Evolutionary conservation across 2,329 filamentous ascomycete species (phyloP).

Genomic region (Xylaria polymorpha): DNA sequence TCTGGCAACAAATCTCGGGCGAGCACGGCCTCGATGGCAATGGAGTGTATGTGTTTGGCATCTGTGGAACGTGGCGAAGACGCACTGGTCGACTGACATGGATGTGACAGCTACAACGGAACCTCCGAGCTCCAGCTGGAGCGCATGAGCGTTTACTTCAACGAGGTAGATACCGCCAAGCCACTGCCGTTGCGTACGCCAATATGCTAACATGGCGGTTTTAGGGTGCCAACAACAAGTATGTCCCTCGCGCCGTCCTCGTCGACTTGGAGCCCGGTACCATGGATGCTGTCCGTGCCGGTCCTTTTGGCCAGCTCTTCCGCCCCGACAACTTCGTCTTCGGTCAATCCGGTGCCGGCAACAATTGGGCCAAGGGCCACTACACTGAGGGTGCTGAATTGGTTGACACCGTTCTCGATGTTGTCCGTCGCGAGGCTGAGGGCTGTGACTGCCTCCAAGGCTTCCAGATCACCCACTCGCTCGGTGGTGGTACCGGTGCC

Average conservation of each 20-base stretch:
- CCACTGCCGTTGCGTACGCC: neutral
- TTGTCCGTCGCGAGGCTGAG: conserved; percentile 98
- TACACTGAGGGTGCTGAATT: conserved; percentile 99
- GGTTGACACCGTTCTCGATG: conserved; percentile 97
- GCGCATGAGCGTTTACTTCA: conserved; percentile 99
- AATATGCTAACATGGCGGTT: conserved; percentile 22
- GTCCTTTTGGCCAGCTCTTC: conserved; percentile 99
- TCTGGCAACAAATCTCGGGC: conserved; percentile 92
- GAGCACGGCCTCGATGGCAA: conserved; percentile 98
- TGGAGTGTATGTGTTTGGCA: conserved; percentile 76
- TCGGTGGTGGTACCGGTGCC: conserved; percentile 99
- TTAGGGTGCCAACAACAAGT: conserved; percentile 96
- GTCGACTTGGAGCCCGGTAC: conserved; percentile 99
- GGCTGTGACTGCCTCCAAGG: conserved; percentile 99
- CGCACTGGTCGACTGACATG: conserved; percentile 44
- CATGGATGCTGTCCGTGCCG: conserved; percentile 98
- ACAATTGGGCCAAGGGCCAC: conserved; percentile 99
- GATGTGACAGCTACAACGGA: conserved; percentile 83
- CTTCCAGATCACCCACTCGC: conserved; percentile 99
- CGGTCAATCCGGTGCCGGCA: conserved; percentile 98
- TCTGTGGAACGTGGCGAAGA: neutral
- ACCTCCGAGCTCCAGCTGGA: conserved; percentile 98
- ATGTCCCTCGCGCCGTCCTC: conserved; percentile 98
- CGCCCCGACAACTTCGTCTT: conserved; percentile 99
- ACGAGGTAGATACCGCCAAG: conserved; percentile 63